These are phyloP conservation scores for Aureobasidium namibiae DNA, from an alignment of 2,329 filamentous ascomycete genomes.

Conservation along the genomic window DNA sequence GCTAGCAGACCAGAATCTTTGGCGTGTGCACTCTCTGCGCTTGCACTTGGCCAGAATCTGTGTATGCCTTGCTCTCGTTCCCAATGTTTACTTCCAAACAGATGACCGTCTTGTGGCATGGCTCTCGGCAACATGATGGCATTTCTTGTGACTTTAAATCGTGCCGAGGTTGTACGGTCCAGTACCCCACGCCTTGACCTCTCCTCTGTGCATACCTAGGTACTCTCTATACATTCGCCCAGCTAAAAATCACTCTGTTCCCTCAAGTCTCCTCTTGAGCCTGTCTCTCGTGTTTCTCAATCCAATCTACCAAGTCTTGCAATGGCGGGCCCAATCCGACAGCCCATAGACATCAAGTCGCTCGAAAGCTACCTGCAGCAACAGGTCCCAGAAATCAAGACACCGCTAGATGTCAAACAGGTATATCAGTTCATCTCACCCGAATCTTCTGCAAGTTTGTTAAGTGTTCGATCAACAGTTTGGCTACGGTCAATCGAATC, in stretches of 20 bases:
- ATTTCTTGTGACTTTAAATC: not conserved
- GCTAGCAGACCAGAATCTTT: not conserved
- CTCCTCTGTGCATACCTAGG: not conserved
- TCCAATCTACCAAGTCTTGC: not conserved
- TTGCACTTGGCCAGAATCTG: not conserved
- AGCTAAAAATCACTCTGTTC: not conserved
- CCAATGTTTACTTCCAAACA: not conserved
- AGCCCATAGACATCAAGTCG: constrained; percentile 76
- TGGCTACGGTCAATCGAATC: constrained; percentile 94
- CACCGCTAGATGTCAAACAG: constrained; percentile 83
- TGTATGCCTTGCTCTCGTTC: not conserved
- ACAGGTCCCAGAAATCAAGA: constrained; percentile 75
- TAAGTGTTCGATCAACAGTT: constrained; percentile 53
- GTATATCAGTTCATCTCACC: constrained; percentile 36
- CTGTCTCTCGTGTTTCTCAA: not conserved
- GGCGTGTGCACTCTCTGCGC: no score
- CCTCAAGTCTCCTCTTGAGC: not conserved
- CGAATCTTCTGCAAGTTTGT: not conserved
- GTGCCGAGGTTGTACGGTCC: constrained; percentile 8
- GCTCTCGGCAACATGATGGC: constrained; percentile 7
- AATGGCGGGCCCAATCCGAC: constrained; percentile 82
- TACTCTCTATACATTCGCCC: not conserved
- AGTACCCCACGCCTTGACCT: not conserved
- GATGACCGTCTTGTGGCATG: not conserved
- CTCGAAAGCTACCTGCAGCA: constrained; percentile 70